Percentiles rank a stretch among this genome's conserved stretches.
phyloP scores from a whole-genome alignment of 2,329 filamentous ascomycete genomes.

The Phoma sp. region DNA sequence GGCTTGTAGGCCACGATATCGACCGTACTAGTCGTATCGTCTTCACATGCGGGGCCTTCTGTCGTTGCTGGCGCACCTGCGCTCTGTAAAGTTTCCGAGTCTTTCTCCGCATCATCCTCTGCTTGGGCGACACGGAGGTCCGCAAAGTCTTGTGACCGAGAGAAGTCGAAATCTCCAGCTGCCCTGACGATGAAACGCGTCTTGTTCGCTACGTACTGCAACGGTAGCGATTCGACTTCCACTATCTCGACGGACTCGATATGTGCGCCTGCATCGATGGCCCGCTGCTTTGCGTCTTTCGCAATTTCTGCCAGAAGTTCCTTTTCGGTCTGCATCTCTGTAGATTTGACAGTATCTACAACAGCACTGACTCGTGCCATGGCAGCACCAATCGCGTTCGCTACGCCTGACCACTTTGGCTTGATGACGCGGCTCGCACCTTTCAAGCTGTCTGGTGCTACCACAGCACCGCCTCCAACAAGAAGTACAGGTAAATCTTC shows the following conservation, averaged over 20 bases:
- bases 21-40: slow-evolving; percentile 24
- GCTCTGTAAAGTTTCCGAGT: slow-evolving; percentile 10
- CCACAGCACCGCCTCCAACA: slow-evolving; percentile 68
- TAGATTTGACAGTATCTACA: slow-evolving; percentile 52
- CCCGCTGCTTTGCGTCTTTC: slow-evolving; percentile 48
- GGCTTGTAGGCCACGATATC: slow-evolving; percentile 50
- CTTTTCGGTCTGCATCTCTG: slow-evolving; percentile 42
- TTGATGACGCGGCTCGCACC: slow-evolving; percentile 65
- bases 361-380: slow-evolving; percentile 63
- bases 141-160: slow-evolving; percentile 38
- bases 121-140: slow-evolving; percentile 30
- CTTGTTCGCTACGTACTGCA: slow-evolving; percentile 63
- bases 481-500: slow-evolving; percentile 66
- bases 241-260: slow-evolving; percentile 41
- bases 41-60: slow-evolving; percentile 23
- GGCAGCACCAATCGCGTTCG: slow-evolving; percentile 70
- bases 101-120: slow-evolving; percentile 19
- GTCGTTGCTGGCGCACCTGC: slow-evolving; percentile 21
- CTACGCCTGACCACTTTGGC: slow-evolving; percentile 64
- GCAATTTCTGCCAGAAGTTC: slow-evolving; percentile 47
- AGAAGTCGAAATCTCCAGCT: slow-evolving; percentile 58
- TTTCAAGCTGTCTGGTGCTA: slow-evolving; percentile 61
- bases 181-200: slow-evolving; percentile 61
- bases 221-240: slow-evolving; percentile 57
- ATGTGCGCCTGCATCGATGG: slow-evolving; percentile 47